Evolutionary conservation across 257 asterid genomes (phyloP).

Genomic region (Gentiana dahurica): DNA sequence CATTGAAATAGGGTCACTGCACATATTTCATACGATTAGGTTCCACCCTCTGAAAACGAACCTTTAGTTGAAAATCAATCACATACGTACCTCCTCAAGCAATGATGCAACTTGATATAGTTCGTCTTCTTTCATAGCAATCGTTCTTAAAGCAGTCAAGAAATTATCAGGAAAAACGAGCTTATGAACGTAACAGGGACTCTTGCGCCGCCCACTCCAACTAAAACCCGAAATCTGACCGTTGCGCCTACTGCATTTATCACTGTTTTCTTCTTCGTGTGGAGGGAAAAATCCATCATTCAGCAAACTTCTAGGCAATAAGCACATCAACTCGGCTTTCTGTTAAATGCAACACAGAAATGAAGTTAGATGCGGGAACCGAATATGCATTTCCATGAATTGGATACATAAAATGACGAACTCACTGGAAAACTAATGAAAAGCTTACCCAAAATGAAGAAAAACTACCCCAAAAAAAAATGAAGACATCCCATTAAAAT

Average conservation of each 20-base stretch:
- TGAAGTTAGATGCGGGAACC: no score
- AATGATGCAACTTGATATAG: slow-evolving; percentile 57
- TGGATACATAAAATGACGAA: no score
- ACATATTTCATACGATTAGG: no score
- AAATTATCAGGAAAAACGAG: slow-evolving; percentile 83
- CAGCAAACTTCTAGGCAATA: slow-evolving; percentile 58
- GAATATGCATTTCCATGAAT: no score
- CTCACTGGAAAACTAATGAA: no score
- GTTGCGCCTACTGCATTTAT: slow-evolving; percentile 11
- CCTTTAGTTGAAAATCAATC: no score
- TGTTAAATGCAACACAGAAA: slow-evolving; percentile 22
- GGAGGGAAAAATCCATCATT: slow-evolving; percentile 63
- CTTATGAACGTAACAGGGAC: slow-evolving; percentile 49
- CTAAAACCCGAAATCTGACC: slow-evolving; percentile 34
- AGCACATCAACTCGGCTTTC: slow-evolving; percentile 81
- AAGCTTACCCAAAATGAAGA: no score
- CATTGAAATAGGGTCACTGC: no score
- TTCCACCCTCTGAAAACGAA: no score
- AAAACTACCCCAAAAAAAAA: no score
- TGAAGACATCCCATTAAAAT: no score
- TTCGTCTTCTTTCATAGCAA: slow-evolving; percentile 71
- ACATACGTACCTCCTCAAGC: slow-evolving; percentile 62
- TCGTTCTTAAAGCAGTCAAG: slow-evolving; percentile 72
- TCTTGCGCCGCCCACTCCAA: slow-evolving; percentile 74
- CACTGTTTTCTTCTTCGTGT: slow-evolving; percentile 22